Conservation (phyloP, 148 eudicot species). For the Heliosperma pusillum region DNA sequence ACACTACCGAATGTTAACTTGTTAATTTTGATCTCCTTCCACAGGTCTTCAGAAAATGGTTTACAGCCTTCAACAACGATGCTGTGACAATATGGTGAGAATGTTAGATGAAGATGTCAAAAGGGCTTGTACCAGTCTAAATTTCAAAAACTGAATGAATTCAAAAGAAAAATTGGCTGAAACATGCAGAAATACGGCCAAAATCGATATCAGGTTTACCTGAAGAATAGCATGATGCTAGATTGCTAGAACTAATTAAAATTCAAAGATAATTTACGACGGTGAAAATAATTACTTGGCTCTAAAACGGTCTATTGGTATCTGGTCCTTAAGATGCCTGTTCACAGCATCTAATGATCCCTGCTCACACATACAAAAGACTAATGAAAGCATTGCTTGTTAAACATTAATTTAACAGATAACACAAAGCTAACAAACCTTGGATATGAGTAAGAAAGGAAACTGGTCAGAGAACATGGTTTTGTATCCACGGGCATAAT, state of each 20-base stretch:
- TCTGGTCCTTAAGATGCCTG: constrained; percentile 58
- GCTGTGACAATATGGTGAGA: constrained; percentile 35
- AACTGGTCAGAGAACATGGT: constrained; percentile 68
- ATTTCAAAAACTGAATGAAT: background rate
- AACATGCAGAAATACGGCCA: background rate
- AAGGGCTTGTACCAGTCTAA: background rate
- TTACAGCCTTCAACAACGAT: constrained; percentile 82
- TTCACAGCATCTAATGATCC: constrained; percentile 65
- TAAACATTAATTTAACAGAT: background rate
- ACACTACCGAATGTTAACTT: constrained; percentile 65
- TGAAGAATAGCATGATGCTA: background rate
- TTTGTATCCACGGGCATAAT: constrained; percentile 64
- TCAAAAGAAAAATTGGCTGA: background rate
- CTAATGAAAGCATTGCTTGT: background rate
- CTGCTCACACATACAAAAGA: constrained; percentile 34
- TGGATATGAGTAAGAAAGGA: constrained; percentile 72
- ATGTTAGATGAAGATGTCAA: constrained; percentile 3
- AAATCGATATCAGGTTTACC: background rate
- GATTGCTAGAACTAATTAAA: background rate
- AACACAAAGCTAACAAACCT: constrained; percentile 38
- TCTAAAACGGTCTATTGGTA: constrained; percentile 74
- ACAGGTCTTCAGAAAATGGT: constrained; percentile 82
- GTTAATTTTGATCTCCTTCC: constrained; percentile 77
- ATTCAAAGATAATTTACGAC: background rate
- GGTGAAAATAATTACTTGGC: constrained; percentile 50